Evolutionary conservation across 805 yeast genomes (phyloP), one percentile per base, ranked within the genome.

Genomic region (Hanseniaspora taiwanica): DNA sequence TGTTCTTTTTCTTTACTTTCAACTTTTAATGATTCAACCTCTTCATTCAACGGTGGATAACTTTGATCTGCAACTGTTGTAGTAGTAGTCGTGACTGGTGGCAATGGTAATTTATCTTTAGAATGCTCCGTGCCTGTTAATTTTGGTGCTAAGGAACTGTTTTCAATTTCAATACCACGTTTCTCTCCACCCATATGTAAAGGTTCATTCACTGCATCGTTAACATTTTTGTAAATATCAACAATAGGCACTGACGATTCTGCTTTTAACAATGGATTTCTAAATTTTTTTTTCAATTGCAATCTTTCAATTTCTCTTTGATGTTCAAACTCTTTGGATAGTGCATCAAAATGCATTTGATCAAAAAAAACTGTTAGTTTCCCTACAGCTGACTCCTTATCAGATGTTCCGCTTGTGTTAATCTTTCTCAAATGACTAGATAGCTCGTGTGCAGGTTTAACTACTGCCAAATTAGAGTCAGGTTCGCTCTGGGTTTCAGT

Each of bases 141-240:
- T 25, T 25, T 25, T 25, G 29, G 10, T 3, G 4, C 29, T 25
- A 4, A 5, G n/a, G 29, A 8, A 29, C 3, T 16, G 14, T n/a
- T 14, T 18, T n/a, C 33, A 18, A 10, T 29, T 6, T 29, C 18
- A 16, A 4, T 13, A 8, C 14, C 17, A n/a, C 14, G 8, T 9
- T 4, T 3, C 33, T 18, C 18, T 29, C 14, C 14, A 4, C 8
- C 33, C 33, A 29, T 67, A 35, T 62, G 65, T 12, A 66, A 52
- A 14, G 65, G 65, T 42, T 70, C 76, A 41, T 74, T 81, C 6
- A 85, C 91, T 1, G 93, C 96, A 60, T 87, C 96, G 44, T 79
- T 77, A 10, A 83, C 91, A 52, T 83, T 79, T 48, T 84, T 78
- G 55, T 81, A 91, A 20, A 91, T 81, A 50, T 87, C 96, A 18